phyloP scores from a whole-genome alignment of 345 rosid genomes.

The Cardiospermum halicacabum region DNA sequence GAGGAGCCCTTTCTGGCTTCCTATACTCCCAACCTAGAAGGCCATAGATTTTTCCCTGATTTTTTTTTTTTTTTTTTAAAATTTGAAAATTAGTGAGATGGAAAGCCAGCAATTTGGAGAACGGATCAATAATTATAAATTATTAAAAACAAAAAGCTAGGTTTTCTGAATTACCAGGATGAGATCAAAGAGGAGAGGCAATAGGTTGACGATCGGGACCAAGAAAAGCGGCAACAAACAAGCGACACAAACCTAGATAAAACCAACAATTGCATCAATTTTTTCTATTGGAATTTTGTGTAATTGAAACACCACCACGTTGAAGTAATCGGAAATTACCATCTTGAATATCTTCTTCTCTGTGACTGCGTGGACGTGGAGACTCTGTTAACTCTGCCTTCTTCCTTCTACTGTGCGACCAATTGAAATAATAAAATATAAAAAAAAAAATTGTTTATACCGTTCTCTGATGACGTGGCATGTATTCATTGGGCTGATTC shows the following conservation, averaged over 20 bases:
- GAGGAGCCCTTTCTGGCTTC: conserved; percentile 81
- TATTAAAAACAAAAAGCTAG: not conserved
- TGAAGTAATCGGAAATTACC: conserved; percentile 7
- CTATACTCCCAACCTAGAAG: conserved; percentile 93
- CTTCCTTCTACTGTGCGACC: not conserved
- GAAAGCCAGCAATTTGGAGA: not conserved
- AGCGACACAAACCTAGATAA: conserved; percentile 67
- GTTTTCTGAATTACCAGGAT: conserved; percentile 42
- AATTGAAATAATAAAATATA: no score
- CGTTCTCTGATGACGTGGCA: not conserved
- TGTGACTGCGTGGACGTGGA: not conserved
- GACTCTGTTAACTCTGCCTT: not conserved
- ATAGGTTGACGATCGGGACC: conserved; percentile 73
- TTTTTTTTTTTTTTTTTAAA: no score
- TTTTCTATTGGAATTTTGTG: not conserved
- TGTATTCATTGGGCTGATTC: no score
- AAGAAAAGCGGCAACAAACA: conserved; percentile 92
- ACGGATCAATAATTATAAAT: not conserved
- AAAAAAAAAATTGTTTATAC: no score
- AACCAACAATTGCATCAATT: not conserved
- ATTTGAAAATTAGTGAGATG: not conserved
- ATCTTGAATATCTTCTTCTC: conserved; percentile 2
- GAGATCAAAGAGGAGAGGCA: conserved; percentile 63
- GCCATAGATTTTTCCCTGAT: conserved; percentile 66
- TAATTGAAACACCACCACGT: not conserved